Percentiles rank a stretch among this genome's conserved stretches.
phyloP scores from a whole-genome alignment of 163 green algal genomes.

The Botryococcus braunii region DNA sequence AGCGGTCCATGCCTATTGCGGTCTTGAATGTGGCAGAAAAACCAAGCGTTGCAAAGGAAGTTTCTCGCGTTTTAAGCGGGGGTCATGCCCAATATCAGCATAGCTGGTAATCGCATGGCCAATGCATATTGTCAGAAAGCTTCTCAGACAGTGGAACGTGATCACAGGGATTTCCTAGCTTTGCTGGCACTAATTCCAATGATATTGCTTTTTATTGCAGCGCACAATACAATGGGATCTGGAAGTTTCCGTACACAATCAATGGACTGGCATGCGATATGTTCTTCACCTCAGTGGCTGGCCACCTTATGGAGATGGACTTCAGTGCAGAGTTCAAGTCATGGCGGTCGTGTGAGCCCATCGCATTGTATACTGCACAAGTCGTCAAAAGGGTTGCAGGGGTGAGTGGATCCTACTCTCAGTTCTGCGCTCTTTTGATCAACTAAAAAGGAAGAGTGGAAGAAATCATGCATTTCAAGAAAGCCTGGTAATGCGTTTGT shows the following conservation, averaged over 20 bases:
- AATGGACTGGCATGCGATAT: conserved; percentile 48
- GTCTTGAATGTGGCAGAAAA: conserved; percentile 89
- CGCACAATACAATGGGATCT: conserved; percentile 51
- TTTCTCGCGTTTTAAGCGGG: conserved; percentile 54
- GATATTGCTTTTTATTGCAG: conserved; percentile 19
- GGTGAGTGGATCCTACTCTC: too few relatives aligned
- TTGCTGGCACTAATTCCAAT: neutral
- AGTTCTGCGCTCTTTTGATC: too few relatives aligned
- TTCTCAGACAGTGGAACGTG: neutral
- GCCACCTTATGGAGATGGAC: conserved; percentile 88
- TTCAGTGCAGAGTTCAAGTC: conserved; percentile 48
- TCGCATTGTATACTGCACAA: conserved; percentile 64
- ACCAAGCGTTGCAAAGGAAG: conserved; percentile 77
- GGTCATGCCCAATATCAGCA: neutral
- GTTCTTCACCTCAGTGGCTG: conserved; percentile 87
- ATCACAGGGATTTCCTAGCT: neutral
- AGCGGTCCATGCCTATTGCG: too few relatives aligned
- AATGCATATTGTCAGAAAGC: neutral
- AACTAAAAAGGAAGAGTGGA: too few relatives aligned
- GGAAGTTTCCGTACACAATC: conserved; percentile 20
- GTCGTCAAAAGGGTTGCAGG: conserved; percentile 70
- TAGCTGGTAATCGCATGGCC: conserved; percentile 5
- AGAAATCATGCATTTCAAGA: too few relatives aligned
- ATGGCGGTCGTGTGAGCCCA: conserved; percentile 63
- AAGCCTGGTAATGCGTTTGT: too few relatives aligned